Evolutionary conservation across 176 grass and related monocot genomes (phyloP).

Genomic region (Tuctoria greenei): DNA sequence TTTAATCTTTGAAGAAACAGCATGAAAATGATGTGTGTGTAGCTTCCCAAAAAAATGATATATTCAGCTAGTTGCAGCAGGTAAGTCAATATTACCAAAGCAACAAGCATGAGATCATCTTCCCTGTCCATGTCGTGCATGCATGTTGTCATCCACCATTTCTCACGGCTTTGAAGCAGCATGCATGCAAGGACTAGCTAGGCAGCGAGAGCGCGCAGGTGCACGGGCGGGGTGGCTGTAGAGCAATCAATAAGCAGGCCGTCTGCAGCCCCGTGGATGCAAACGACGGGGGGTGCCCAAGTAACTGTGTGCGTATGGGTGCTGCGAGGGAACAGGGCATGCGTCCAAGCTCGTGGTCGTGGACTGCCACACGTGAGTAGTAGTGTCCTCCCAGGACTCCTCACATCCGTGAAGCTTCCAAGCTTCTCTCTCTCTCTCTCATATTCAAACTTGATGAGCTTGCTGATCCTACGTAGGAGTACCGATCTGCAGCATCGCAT

Average conservation of each 20-base stretch:
- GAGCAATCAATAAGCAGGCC: slow-evolving; percentile 37
- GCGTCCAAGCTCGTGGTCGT: slow-evolving; percentile 58
- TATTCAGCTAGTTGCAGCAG: no score
- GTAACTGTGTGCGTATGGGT: slow-evolving; percentile 32
- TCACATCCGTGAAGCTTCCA: slow-evolving; percentile 80
- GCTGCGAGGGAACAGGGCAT: slow-evolving; percentile 39
- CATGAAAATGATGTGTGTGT: not conserved
- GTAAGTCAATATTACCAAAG: not conserved
- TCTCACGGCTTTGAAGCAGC: slow-evolving; percentile 26
- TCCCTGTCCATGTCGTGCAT: not conserved
- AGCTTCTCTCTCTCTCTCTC: slow-evolving; percentile 20
- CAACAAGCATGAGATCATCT: not conserved
- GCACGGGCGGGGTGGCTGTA: not conserved
- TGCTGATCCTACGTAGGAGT: slow-evolving; percentile 40
- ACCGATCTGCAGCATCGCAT: slow-evolving; percentile 44
- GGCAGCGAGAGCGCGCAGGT: not conserved
- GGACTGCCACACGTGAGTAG: slow-evolving; percentile 80
- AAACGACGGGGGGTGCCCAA: not conserved
- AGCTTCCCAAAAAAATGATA: not conserved
- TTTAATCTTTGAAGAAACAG: not conserved
- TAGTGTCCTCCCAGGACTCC: slow-evolving; percentile 44
- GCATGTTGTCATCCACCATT: slow-evolving; percentile 19
- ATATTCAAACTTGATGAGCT: slow-evolving; percentile 50
- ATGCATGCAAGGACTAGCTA: not conserved
- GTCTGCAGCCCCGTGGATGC: slow-evolving; percentile 33